Base-by-base conservation (phyloP, 2,329 filamentous ascomycete species). In the Penicillium brasilianum region DNA sequence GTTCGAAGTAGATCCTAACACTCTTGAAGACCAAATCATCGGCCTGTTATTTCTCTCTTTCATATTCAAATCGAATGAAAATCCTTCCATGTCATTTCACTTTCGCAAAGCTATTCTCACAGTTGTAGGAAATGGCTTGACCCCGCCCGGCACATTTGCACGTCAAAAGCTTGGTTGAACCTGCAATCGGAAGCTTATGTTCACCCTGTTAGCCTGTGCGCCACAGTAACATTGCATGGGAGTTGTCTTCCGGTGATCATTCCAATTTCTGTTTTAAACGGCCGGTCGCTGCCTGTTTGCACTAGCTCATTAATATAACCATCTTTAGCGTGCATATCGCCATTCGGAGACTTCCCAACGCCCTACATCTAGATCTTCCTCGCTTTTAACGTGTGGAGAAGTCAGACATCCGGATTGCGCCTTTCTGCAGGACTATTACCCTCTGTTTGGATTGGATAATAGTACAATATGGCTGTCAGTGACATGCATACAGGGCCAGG, bases 161-260 rank as follows among this genome's bases (percentile, higher is more conserved):
- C 44, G 44, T 48, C 25, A 30, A 48, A 48, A 48, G 44, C 44
- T 48, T 48, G 44, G 22, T 48, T 48, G 9, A 18, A 20, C 39
- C 39, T 30, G 44, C 44, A 48, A 48, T 48, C 44, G 16, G 44
- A 30, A 48, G 9, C 44, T 48, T 30, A 30, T 48, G 14, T 3
- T 48, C 44, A 28, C 44, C 25, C n/a, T 18, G n/a, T 48, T 28
- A 48, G 44, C 44, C 44, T n/a, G 25, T 48, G 22, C 44, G 49
- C 49, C 49, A 51, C 49, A 51, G 49, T 51, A 36, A 51, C 49
- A 51, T 51, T 25, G 49, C 49, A 51, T 36, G 6, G 9, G 16
- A 7, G 7, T 36, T 22, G 49, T 36, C 20, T 51, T 34, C 10
- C 14, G 48, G 13, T n/a, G 22, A 34, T 51, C 30, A 10, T 14